Percentiles rank a stretch among this genome's conserved stretches.
Conservation (phyloP, 805 yeast species). For the Sugiyamaella marilandica region DNA sequence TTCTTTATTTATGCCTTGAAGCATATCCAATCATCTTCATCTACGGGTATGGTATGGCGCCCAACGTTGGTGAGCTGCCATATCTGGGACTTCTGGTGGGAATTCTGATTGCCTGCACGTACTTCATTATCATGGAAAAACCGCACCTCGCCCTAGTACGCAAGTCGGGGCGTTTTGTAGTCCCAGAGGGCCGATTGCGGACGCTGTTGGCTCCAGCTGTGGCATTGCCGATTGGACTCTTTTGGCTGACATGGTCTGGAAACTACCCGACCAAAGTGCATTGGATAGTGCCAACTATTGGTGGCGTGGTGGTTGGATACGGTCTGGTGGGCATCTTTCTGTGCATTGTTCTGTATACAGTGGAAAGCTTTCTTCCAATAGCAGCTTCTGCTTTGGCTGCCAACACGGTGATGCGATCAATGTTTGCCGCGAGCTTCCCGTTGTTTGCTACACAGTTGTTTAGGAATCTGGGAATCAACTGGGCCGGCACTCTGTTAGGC, state of each 20-base stretch:
- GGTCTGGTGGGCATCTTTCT: constrained; percentile 55
- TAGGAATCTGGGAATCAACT: constrained; percentile 43
- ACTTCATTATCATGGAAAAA: constrained; percentile 15
- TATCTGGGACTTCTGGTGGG: constrained; percentile 76
- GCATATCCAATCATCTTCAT: constrained; percentile 71
- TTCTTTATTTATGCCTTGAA: constrained; percentile 62
- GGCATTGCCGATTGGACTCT: constrained; percentile 52
- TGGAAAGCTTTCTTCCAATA: constrained; percentile 52
- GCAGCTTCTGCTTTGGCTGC: constrained; percentile 68
- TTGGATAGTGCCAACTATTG: constrained; percentile 55
- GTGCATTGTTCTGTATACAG: constrained; percentile 53
- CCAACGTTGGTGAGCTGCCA: constrained; percentile 69
- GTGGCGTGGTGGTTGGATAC: constrained; percentile 46
- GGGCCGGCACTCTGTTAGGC: constrained; percentile 54
- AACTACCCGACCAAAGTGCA: constrained; percentile 46
- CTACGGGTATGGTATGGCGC: constrained; percentile 44
- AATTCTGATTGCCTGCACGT: constrained; percentile 38
- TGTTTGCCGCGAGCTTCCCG: constrained; percentile 59
- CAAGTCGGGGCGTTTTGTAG: constrained; percentile 49
- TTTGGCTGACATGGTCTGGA: constrained; percentile 62
- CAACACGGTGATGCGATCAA: constrained; percentile 53
- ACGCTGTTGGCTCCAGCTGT: constrained; percentile 71
- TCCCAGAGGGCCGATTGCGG: constrained; percentile 80
- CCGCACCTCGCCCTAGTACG: constrained; percentile 39
- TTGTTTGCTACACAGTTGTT: constrained; percentile 52